Conservation (phyloP, 768 basidiomycete species). For the Russula sp. region DNA sequence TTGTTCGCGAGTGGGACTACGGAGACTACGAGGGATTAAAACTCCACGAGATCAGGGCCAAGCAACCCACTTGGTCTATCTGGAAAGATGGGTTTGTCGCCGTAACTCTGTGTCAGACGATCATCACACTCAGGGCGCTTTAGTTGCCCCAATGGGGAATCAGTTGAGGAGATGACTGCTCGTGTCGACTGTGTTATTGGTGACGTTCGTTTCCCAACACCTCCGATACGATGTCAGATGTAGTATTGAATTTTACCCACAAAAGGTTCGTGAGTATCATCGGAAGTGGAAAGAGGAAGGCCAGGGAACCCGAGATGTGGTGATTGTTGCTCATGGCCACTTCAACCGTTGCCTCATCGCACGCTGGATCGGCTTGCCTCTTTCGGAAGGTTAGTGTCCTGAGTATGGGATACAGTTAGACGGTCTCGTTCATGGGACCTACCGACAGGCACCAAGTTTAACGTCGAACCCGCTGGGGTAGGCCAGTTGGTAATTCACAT, state of each 20-base stretch:
- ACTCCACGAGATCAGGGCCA: constrained; percentile 67
- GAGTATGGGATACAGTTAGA: background rate
- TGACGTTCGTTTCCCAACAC: constrained; percentile 39
- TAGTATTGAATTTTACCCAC: background rate
- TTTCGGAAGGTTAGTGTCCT: constrained; percentile 41
- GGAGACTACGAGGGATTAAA: constrained; percentile 82
- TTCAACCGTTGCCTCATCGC: constrained; percentile 71
- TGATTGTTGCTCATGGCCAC: constrained; percentile 89
- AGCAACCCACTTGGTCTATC: constrained; percentile 61
- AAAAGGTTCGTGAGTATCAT: constrained; percentile 71
- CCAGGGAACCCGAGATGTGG: constrained; percentile 62
- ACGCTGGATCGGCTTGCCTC: constrained; percentile 71
- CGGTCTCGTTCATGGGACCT: constrained; percentile 4
- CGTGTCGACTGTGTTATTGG: constrained; percentile 73
- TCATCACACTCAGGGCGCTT: background rate
- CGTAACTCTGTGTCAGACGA: background rate
- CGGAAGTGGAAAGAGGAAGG: constrained; percentile 61
- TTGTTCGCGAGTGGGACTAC: constrained; percentile 84
- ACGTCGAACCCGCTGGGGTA: constrained; percentile 21
- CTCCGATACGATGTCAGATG: background rate
- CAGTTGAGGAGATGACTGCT: constrained; percentile 64
- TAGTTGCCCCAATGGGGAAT: constrained; percentile 88
- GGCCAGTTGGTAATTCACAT: constrained; percentile 4
- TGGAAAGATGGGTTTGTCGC: constrained; percentile 70
- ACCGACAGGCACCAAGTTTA: constrained; percentile 11